phyloP scores from a whole-genome alignment of 257 asterid species.

The Ballota nigra region DNA sequence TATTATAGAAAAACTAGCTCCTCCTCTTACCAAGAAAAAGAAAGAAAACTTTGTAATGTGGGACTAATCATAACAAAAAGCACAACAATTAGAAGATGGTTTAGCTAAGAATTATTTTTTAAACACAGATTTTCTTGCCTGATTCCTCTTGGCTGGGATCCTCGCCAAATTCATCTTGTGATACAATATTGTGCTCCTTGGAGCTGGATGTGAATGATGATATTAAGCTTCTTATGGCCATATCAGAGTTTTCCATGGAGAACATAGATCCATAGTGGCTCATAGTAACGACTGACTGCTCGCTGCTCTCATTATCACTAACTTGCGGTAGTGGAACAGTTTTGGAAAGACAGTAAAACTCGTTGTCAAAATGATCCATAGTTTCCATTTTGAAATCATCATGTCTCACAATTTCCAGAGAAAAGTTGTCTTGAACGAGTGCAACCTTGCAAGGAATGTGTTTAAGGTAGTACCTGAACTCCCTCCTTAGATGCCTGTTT shows the following conservation, averaged over 20 bases:
- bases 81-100: not conserved
- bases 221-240: constrained; percentile 23
- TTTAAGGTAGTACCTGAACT: constrained; percentile 56
- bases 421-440: constrained; percentile 49
- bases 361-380: constrained; percentile 36
- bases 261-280: constrained; percentile 27
- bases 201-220: constrained; percentile 25
- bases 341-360: constrained; percentile 51
- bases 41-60: not conserved
- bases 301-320: constrained; percentile 34
- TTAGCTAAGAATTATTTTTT: not conserved
- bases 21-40: not conserved
- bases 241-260: constrained; percentile 42
- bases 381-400: constrained; percentile 32
- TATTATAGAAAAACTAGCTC: not conserved
- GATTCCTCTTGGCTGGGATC: constrained; percentile 41
- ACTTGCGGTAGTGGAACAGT: constrained; percentile 41
- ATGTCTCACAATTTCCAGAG: constrained; percentile 39
- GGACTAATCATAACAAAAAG: no score
- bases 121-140: constrained; percentile 38
- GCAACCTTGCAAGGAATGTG: constrained; percentile 74
- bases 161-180: constrained; percentile 32
- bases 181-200: constrained; percentile 35
- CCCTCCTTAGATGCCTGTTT: constrained; percentile 70
- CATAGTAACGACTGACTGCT: constrained; percentile 31